phyloP scores from a whole-genome alignment of 192 early-diverging fungal species.

The Rhizoclosmatium sp. region DNA sequence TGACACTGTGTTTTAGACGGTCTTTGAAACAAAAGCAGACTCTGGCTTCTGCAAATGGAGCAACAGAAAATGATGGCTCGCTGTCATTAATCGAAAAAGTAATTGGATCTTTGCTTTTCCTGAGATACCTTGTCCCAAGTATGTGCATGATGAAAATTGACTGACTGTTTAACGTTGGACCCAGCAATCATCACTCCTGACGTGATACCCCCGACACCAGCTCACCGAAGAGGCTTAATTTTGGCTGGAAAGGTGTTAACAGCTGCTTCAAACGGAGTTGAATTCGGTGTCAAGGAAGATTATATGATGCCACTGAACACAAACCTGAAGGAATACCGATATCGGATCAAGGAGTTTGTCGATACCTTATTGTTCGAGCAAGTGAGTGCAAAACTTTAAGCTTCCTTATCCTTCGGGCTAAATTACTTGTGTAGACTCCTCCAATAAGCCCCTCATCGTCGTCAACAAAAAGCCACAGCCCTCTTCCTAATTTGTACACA shows the following conservation, averaged over 20 bases:
- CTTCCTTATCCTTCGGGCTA: too few species aligned
- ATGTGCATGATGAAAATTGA: background rate
- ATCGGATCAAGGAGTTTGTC: conserved; percentile 52
- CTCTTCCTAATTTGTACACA: too few species aligned
- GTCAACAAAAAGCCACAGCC: too few species aligned
- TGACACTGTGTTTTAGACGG: too few species aligned
- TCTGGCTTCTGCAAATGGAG: conserved; percentile 31
- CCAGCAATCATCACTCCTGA: conserved; percentile 65
- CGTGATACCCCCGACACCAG: conserved; percentile 41
- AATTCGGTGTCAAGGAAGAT: conserved; percentile 67
- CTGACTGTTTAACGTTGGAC: background rate
- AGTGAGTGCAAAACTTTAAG: too few species aligned
- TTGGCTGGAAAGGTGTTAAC: conserved; percentile 67
- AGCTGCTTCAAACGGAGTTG: conserved; percentile 66
- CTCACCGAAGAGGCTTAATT: conserved; percentile 57
- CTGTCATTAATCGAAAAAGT: conserved; percentile 72
- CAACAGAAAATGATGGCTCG: conserved; percentile 42
- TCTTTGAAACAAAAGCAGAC: background rate
- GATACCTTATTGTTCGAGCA: background rate
- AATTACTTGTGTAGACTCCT: too few species aligned
- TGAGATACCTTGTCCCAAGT: conserved; percentile 68
- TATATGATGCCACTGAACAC: conserved; percentile 60
- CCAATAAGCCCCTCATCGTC: too few species aligned
- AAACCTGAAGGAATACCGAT: conserved; percentile 56
- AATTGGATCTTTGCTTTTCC: conserved; percentile 71